Percentiles rank a stretch among this genome's conserved stretches.
Evolutionary conservation across 805 yeast species (phyloP).

Genomic region (Metschnikowia bowlesiae): DNA sequence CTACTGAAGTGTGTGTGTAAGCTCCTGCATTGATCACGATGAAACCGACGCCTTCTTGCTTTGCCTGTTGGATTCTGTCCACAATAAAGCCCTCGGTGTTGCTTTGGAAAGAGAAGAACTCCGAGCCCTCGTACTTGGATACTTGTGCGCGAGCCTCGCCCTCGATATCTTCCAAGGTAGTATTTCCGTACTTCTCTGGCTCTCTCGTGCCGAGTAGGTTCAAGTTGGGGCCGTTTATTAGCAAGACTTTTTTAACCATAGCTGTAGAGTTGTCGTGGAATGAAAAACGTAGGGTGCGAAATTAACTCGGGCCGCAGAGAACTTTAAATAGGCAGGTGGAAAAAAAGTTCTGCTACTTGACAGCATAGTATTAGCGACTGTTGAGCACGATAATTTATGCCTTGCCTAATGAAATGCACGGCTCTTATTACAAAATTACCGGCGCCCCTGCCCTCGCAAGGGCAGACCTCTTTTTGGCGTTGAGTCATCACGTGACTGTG

Average conservation of each 20-base stretch:
- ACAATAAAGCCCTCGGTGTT: conserved; percentile 46
- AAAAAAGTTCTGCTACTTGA: neutral
- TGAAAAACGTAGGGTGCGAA: neutral
- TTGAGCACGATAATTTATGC: too few species aligned
- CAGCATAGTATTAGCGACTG: neutral
- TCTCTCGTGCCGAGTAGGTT: conserved; percentile 41
- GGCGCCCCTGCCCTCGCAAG: too few species aligned
- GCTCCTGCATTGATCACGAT: conserved; percentile 51
- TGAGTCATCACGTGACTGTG: conserved; percentile 1
- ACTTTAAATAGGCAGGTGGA: neutral
- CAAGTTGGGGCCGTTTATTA: conserved; percentile 48
- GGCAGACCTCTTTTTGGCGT: too few species aligned
- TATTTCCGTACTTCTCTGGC: conserved; percentile 49
- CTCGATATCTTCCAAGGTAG: conserved; percentile 41
- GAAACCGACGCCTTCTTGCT: conserved; percentile 38
- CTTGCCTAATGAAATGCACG: neutral
- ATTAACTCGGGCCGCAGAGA: neutral
- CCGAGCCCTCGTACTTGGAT: conserved; percentile 27
- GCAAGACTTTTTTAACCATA: conserved; percentile 41
- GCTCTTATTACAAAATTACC: too few species aligned
- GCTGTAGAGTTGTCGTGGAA: neutral
- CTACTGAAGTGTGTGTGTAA: conserved; percentile 49
- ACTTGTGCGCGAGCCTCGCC: conserved; percentile 32
- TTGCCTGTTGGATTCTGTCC: conserved; percentile 46
- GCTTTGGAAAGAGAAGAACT: conserved; percentile 34